A percentile compares a stretch with the other conserved stretches of the same genome.
These are phyloP conservation scores for Gleditsia sinensis DNA, from an alignment of 306 rosid species.

Conservation along the genomic window DNA sequence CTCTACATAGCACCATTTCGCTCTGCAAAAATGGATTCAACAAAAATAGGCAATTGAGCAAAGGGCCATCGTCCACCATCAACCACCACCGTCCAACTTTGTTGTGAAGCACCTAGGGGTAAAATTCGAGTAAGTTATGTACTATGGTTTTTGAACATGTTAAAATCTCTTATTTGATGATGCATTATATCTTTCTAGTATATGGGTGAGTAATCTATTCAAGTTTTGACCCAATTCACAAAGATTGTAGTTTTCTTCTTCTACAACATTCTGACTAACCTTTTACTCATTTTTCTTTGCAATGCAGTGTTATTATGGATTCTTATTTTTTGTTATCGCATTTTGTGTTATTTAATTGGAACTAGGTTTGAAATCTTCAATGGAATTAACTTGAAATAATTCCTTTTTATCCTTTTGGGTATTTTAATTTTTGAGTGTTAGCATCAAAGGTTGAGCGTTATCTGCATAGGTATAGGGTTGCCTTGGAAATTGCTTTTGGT, in stretches of 20 bases:
- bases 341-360: conserved; percentile 27
- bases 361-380: conserved; percentile 34
- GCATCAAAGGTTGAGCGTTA: conserved; percentile 40
- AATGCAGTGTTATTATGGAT: background rate
- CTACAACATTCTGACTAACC: background rate
- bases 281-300: background rate
- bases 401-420: background rate
- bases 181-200: conserved; percentile 24
- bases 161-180: too few species aligned
- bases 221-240: conserved; percentile 15
- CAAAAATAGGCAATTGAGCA: too few species aligned
- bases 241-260: conserved; percentile 15
- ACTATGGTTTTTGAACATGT: too few species aligned
- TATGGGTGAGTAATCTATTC: background rate
- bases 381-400: conserved; percentile 41
- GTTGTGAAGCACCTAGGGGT: too few species aligned
- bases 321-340: conserved; percentile 28
- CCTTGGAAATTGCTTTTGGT: conserved; percentile 67
- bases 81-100: too few species aligned
- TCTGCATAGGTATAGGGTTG: conserved; percentile 39
- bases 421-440: conserved; percentile 32
- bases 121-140: too few species aligned
- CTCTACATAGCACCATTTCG: too few species aligned
- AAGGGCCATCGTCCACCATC: too few species aligned
- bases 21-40: too few species aligned